Evolutionary conservation across 331 rosid genomes (phyloP).

Genomic region (Dryas integrifolia): DNA sequence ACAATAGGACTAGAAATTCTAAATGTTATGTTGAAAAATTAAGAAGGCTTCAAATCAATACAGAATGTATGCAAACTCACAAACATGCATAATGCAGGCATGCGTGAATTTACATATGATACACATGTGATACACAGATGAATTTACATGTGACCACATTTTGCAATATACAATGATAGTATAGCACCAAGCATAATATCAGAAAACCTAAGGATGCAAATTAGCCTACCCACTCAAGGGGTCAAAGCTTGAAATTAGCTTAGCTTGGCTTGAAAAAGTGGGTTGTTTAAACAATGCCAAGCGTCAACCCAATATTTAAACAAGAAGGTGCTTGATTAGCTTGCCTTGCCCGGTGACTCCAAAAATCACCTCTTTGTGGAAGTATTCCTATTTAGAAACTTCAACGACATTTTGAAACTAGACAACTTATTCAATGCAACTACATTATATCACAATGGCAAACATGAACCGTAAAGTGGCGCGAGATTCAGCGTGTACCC

Average conservation of each 20-base stretch:
- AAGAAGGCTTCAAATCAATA: neutral
- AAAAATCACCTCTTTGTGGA: neutral
- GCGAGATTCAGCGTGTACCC: conserved; percentile 50
- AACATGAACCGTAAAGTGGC: neutral
- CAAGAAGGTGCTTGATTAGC: neutral
- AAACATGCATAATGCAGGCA: neutral
- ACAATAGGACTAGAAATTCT: neutral
- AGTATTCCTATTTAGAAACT: neutral
- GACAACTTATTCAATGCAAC: neutral
- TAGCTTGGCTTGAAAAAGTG: conserved; percentile 2
- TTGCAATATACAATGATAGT: neutral
- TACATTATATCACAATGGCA: neutral
- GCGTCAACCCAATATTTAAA: neutral
- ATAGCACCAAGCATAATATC: neutral
- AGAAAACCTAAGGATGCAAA: neutral
- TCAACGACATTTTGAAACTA: neutral
- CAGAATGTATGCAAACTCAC: neutral
- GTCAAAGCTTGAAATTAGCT: neutral
- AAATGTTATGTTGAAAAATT: neutral
- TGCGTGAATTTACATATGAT: neutral
- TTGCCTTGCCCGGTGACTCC: neutral
- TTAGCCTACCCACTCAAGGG: neutral
- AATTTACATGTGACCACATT: neutral
- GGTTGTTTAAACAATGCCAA: neutral
- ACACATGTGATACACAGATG: neutral